Evolutionary conservation across 306 rosid species (phyloP), one percentile per base, ranked within the genome.

Genomic region (Prunus salicina): DNA sequence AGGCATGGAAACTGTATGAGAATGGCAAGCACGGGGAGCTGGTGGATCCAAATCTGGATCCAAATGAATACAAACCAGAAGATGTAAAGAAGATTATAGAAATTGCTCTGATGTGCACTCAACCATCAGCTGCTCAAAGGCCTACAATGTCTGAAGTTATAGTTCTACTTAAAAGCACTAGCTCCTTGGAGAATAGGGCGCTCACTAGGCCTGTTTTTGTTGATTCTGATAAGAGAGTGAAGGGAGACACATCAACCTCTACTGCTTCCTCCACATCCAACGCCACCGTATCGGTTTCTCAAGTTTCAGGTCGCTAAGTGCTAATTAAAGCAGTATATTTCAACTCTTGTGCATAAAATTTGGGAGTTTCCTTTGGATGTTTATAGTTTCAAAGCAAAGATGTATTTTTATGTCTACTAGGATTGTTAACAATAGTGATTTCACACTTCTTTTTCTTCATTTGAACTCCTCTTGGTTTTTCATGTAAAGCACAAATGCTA

Each of bases 121-220:
- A 91, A 68, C 71, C 96, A 66, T 82, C 96, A 24, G 70, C 91
- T 32, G 73, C 76, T 24, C 18, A 66, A 57, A 88, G 96, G 71
- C 93, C 96, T 77, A 81, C 89, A 30, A 91, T 91, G 96, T 85
- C 93, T 77, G 89, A 91, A 84, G 65, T 84, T 0, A 88, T 79
- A 3, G 80, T 84, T 58, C 46, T 85, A n/a, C 91, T 91, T 3
- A 88, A 84, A 91, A 52, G 77, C 60, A 88, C 77, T 67, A 52
- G 78, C 14, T 68, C 81, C 12, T 1, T 67, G 55, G 85, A 74
- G 55, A 41, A 78, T 19, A 53, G 70, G 67, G 78, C 79, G 14
- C 90, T 86, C n/a, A 69, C 80, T 72, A 87, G 79, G 87, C 96
- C 93, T 5, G 85, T 86, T 15, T 87, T 88, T 53, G 72, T 91